These are phyloP conservation scores for Quercus tomentella DNA, from an alignment of 331 rosid species.

Conservation along the genomic window DNA sequence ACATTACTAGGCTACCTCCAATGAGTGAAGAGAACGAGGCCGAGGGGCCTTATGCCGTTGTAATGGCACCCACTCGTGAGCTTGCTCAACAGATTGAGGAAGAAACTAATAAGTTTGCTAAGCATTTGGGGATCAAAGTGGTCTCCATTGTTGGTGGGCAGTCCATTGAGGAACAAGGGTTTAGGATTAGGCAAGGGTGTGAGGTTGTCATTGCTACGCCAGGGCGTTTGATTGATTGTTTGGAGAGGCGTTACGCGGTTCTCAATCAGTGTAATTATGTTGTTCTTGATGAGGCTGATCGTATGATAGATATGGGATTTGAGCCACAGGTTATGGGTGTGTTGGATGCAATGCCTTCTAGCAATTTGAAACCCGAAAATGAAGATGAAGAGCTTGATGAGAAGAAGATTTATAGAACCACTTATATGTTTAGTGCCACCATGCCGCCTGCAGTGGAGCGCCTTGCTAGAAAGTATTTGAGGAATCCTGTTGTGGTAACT, in stretches of 20 bases:
- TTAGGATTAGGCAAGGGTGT: conserved; percentile 85
- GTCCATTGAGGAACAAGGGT: conserved; percentile 94
- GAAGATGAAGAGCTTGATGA: conserved; percentile 92
- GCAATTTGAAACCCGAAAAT: conserved; percentile 81
- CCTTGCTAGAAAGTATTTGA: conserved; percentile 79
- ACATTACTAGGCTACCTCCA: conserved; percentile 81
- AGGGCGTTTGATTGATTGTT: conserved; percentile 76
- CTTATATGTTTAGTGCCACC: conserved; percentile 91
- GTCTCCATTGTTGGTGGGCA: conserved; percentile 96
- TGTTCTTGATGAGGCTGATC: conserved; percentile 89
- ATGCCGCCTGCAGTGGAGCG: conserved; percentile 92
- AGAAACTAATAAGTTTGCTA: conserved; percentile 82
- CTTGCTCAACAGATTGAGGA: conserved; percentile 94
- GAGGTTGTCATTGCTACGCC: conserved; percentile 92
- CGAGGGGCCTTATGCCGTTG: conserved; percentile 88
- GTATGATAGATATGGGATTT: conserved; percentile 94
- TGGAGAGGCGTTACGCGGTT: conserved; percentile 85
- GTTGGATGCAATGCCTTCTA: conserved; percentile 92
- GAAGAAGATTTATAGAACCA: conserved; percentile 80
- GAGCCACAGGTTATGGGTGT: conserved; percentile 92
- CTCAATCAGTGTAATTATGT: conserved; percentile 90
- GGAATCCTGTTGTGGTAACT: conserved; percentile 90
- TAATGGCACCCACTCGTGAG: conserved; percentile 96
- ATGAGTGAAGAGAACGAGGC: conserved; percentile 88
- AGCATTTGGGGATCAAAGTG: conserved; percentile 71